A percentile compares a stretch with the other conserved stretches of the same genome.
Conservation (phyloP, 139 green algal species). For the Picochlorum sp. region DNA sequence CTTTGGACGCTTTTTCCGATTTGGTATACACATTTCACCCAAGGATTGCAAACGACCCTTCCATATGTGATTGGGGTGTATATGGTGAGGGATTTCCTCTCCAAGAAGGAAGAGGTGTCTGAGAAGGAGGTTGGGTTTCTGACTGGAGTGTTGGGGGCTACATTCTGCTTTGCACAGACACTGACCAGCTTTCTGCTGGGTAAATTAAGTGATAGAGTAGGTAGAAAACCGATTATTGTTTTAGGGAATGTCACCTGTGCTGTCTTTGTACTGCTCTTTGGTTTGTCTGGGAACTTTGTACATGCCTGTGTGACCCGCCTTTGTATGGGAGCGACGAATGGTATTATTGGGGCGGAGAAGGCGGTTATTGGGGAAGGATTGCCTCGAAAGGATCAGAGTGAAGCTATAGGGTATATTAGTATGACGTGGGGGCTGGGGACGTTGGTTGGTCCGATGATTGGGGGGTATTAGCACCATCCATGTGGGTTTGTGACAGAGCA, state of each 20-base stretch:
- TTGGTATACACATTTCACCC: conserved; percentile 21
- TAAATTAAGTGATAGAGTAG: conserved; percentile 37
- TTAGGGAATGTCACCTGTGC: conserved; percentile 41
- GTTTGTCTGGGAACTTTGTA: conserved; percentile 31
- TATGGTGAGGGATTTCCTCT: conserved; percentile 51
- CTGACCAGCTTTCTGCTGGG: conserved; percentile 42
- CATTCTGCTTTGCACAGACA: conserved; percentile 42
- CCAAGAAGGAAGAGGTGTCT: not conserved
- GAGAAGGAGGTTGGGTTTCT: conserved; percentile 37
- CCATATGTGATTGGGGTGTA: conserved; percentile 54
- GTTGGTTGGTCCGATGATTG: conserved; percentile 21
- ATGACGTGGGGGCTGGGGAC: conserved; percentile 21
- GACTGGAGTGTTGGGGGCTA: conserved; percentile 43
- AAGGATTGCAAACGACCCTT: conserved; percentile 47
- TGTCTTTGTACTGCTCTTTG: conserved; percentile 45
- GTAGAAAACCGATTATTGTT: conserved; percentile 53
- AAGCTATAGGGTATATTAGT: conserved; percentile 15
- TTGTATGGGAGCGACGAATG: conserved; percentile 54
- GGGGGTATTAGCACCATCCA: conserved; percentile 16
- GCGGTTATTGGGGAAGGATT: conserved; percentile 35
- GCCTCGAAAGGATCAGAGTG: conserved; percentile 2
- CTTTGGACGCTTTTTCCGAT: conserved; percentile 1
- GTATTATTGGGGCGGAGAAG: conserved; percentile 47
- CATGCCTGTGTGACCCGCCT: conserved; percentile 27
- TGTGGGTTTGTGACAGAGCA: conserved; percentile 1